Evolutionary conservation across 139 green algal species (phyloP).

Genomic region (Trebouxia sp.): DNA sequence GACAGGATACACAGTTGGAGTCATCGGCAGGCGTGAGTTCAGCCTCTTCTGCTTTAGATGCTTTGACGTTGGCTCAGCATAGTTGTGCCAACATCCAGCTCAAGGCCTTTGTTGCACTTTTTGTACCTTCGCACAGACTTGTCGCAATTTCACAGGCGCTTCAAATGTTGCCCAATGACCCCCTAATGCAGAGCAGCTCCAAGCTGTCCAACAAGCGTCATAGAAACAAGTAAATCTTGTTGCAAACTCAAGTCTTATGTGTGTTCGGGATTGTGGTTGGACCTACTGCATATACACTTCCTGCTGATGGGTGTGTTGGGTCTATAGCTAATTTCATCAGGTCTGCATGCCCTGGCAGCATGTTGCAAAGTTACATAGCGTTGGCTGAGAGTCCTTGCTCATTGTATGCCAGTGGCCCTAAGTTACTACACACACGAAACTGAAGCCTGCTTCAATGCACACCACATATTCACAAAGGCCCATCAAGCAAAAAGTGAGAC

Average conservation of each 20-base stretch:
- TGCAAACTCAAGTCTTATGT: too few species aligned
- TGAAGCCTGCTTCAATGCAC: constrained; percentile 7
- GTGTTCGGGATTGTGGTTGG: too few species aligned
- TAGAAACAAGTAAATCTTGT: neutral
- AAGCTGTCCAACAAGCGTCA: constrained; percentile 7
- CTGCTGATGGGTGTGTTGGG: neutral
- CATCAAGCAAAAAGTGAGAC: constrained; percentile 13
- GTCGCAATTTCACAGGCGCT: constrained; percentile 1
- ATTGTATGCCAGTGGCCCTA: constrained; percentile 5
- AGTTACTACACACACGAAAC: neutral
- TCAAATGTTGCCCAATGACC: constrained; percentile 13
- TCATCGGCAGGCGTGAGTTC: constrained; percentile 5
- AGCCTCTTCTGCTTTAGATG: constrained; percentile 13
- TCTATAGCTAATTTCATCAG: neutral
- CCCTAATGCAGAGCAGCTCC: neutral
- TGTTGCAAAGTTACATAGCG: constrained; percentile 2
- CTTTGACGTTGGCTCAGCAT: constrained; percentile 1
- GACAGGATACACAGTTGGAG: constrained; percentile 1
- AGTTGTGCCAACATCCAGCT: neutral
- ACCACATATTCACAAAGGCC: constrained; percentile 4
- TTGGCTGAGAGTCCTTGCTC: neutral
- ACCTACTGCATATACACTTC: too few species aligned
- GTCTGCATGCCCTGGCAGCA: neutral
- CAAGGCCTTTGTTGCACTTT: constrained; percentile 9
- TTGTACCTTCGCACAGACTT: constrained; percentile 9